Evolutionary conservation across 2,329 filamentous ascomycete genomes (phyloP), one percentile per base, ranked within the genome.

Genomic region (Neonectria ditissima): DNA sequence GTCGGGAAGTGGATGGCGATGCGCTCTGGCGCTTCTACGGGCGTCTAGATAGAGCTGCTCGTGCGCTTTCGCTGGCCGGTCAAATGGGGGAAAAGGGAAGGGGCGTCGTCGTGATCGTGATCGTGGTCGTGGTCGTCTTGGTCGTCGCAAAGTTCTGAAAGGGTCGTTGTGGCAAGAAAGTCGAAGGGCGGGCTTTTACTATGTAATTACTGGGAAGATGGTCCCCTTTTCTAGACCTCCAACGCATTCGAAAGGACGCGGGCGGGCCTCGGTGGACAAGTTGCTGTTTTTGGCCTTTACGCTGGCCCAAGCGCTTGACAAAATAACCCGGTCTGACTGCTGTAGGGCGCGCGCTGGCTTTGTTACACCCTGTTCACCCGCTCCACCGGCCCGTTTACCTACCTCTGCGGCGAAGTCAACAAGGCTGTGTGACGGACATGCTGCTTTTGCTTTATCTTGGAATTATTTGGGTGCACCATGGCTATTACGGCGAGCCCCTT

Each of bases 161-260:
- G 37, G 37, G 72, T 55, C 66, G 47, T 73, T 61, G 73, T 71
- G 66, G 64, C 56, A 63, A 65, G 41, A 64, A 57, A 34, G 62
- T 51, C 59, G 65, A 65, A 41, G 54, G 55, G 41, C 47, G 59
- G 59, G n/a, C n/a, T 50, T 61, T 65, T 62, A 69, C 58, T 69
- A 26, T 26, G 24, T 26, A 65, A 69, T 68, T 66, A 50, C 66
- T 68, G 53, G 65, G 67, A 73, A 73, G 71, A 69, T 58, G 62
- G 67, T 74, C 73, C 71, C 74, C 74, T 73, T 74, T 75, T 74
- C 69, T 69, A 67, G 69, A 68, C 59, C 69, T 73, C 59, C 65
- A 64, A 72, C 62, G 68, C 68, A 68, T 73, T 63, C 62, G 63
- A 65, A 67, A 57, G 66, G 65, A 67, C 61, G 63, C 62, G 65